Conservation (phyloP, 176 grass and related monocot genomes). For the Oryza meridionalis region DNA sequence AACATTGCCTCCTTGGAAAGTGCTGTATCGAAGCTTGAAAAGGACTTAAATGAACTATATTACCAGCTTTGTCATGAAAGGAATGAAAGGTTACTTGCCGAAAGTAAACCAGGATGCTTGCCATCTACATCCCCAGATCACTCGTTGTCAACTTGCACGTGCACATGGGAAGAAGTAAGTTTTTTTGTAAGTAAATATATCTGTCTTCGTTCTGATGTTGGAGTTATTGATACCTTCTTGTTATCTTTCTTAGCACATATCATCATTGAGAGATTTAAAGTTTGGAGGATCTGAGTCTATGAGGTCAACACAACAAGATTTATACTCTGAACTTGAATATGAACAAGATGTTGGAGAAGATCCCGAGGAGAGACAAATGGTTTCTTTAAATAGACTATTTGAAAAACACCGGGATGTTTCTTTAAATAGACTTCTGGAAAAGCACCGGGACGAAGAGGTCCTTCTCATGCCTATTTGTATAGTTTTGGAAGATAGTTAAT, state of each 20-base stretch:
- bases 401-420: slow-evolving; percentile 61
- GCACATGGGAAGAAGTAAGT: slow-evolving; percentile 91
- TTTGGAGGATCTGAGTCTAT: slow-evolving; percentile 70
- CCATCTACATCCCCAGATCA: slow-evolving; percentile 50
- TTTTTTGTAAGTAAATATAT: slow-evolving; percentile 19
- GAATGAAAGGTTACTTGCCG: slow-evolving; percentile 74
- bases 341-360: slow-evolving; percentile 46
- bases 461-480: slow-evolving; percentile 29
- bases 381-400: slow-evolving; percentile 53
- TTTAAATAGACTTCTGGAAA: slow-evolving; percentile 61
- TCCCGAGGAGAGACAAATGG: slow-evolving; percentile 44
- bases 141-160: slow-evolving; percentile 60
- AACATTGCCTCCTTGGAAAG: slow-evolving; percentile 73
- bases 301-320: slow-evolving; percentile 58
- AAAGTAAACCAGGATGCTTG: slow-evolving; percentile 60
- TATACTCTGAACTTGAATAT: slow-evolving; percentile 46
- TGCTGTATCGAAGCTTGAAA: slow-evolving; percentile 76
- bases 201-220: slow-evolving; percentile 16
- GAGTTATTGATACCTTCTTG: slow-evolving; percentile 33
- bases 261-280: slow-evolving; percentile 81
- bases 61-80: slow-evolving; percentile 85
- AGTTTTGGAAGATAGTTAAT: slow-evolving; percentile 9
- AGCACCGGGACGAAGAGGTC: slow-evolving; percentile 78
- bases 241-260: slow-evolving; percentile 78
- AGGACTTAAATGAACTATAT: slow-evolving; percentile 84